Conservation (phyloP, 305 asterid genomes). For the Fraxinus sp. region DNA sequence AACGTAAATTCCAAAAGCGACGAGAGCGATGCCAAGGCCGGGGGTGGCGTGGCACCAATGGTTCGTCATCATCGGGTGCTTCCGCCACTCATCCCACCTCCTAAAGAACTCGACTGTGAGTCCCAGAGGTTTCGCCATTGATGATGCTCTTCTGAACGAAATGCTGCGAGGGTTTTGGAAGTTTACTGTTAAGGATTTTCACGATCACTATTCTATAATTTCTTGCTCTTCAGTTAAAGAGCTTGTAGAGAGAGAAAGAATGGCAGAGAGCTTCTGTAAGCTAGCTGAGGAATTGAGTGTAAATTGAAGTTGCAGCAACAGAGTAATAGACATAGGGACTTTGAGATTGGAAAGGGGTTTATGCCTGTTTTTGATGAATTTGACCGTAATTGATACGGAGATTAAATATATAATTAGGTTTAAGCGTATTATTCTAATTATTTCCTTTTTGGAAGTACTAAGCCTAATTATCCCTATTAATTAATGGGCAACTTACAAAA, state of each 20-base stretch:
- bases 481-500: no score
- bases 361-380: no score
- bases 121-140: conserved; percentile 63
- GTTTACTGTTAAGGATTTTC: not conserved
- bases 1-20: conserved; percentile 74
- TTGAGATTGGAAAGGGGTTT: no score
- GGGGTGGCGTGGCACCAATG: conserved; percentile 89
- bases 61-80: conserved; percentile 57
- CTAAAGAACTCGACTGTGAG: conserved; percentile 83
- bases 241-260: not conserved
- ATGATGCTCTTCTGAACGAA: conserved; percentile 13
- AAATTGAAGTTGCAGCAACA: not conserved
- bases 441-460: no score
- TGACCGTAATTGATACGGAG: no score
- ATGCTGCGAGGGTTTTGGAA: not conserved
- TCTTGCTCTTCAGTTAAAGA: not conserved
- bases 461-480: no score
- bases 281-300: not conserved
- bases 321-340: not conserved
- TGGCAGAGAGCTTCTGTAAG: not conserved
- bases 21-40: conserved; percentile 77
- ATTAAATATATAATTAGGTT: no score
- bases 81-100: conserved; percentile 75
- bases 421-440: no score
- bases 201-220: not conserved